Conservation (phyloP, 805 yeast genomes). For the Myxozyma monticola region DNA sequence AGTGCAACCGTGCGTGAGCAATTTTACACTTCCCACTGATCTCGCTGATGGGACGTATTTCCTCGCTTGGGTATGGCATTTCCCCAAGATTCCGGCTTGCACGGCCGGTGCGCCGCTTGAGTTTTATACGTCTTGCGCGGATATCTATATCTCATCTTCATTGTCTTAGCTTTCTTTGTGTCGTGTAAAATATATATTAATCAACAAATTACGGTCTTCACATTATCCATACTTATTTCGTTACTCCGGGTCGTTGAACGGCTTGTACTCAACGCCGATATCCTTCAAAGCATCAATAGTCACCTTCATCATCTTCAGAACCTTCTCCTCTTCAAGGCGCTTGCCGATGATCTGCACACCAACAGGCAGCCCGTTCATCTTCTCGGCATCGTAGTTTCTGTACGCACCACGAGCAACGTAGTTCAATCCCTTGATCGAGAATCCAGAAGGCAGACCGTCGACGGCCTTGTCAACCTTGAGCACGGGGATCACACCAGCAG, state of each 20-base stretch:
- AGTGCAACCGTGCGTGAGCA: slow-evolving; percentile 22
- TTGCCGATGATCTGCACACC: slow-evolving; percentile 66
- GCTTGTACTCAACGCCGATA: slow-evolving; percentile 35
- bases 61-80: slow-evolving; percentile 33
- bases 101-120: slow-evolving; percentile 23
- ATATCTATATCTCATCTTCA: slow-evolving; percentile 7
- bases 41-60: slow-evolving; percentile 22
- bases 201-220: too few relatives aligned
- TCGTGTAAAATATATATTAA: too few relatives aligned
- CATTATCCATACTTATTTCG: too few relatives aligned
- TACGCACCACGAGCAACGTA: slow-evolving; percentile 49
- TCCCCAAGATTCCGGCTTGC: slow-evolving; percentile 30
- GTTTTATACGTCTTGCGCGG: slow-evolving; percentile 31
- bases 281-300: slow-evolving; percentile 41
- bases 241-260: slow-evolving; percentile 33
- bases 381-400: slow-evolving; percentile 51
- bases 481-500: slow-evolving; percentile 60
- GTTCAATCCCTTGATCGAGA: slow-evolving; percentile 38
- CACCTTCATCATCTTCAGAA: slow-evolving; percentile 49
- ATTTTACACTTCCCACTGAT: slow-evolving; percentile 21
- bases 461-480: slow-evolving; percentile 49
- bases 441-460: slow-evolving; percentile 39
- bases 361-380: slow-evolving; percentile 60
- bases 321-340: slow-evolving; percentile 63
- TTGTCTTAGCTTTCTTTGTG: not conserved